Evolutionary conservation across 306 rosid genomes (phyloP).

Genomic region (Macrotyloma uniflorum): DNA sequence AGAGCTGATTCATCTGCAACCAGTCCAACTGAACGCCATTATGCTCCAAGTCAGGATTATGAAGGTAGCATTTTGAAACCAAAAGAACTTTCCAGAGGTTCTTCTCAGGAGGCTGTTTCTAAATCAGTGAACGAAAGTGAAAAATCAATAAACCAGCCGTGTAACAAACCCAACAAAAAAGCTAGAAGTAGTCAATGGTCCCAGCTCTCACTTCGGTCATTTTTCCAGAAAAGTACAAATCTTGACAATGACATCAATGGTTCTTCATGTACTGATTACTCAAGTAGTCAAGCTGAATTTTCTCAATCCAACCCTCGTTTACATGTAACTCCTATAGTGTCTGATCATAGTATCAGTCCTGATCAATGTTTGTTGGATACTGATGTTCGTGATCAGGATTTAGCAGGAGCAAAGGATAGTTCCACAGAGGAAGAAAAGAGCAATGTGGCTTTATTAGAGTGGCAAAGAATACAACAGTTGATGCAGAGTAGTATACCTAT

Average conservation of each 20-base stretch:
- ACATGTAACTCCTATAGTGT: slow-evolving; percentile 43
- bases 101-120: slow-evolving; percentile 41
- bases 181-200: slow-evolving; percentile 61
- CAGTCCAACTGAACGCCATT: slow-evolving; percentile 36
- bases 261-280: slow-evolving; percentile 35
- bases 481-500: slow-evolving; percentile 93
- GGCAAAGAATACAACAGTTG: slow-evolving; percentile 87
- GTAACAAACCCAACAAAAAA: slow-evolving; percentile 60
- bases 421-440: slow-evolving; percentile 58
- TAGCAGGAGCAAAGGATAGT: slow-evolving; percentile 41
- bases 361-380: slow-evolving; percentile 44
- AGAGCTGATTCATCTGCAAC: slow-evolving; percentile 30
- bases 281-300: slow-evolving; percentile 41
- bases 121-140: slow-evolving; percentile 31
- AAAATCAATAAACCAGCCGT: slow-evolving; percentile 31
- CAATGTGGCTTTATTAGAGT: slow-evolving; percentile 67
- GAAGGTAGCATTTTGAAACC: slow-evolving; percentile 41
- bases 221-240: slow-evolving; percentile 62
- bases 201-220: slow-evolving; percentile 76
- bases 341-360: slow-evolving; percentile 42
- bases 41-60: slow-evolving; percentile 49
- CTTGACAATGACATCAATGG: slow-evolving; percentile 36
- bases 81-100: slow-evolving; percentile 23
- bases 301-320: slow-evolving; percentile 46
- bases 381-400: slow-evolving; percentile 45